Evolutionary conservation across 768 basidiomycete genomes (phyloP), one percentile per base, ranked within the genome.

Genomic region (Macrolepiota albuminosa): DNA sequence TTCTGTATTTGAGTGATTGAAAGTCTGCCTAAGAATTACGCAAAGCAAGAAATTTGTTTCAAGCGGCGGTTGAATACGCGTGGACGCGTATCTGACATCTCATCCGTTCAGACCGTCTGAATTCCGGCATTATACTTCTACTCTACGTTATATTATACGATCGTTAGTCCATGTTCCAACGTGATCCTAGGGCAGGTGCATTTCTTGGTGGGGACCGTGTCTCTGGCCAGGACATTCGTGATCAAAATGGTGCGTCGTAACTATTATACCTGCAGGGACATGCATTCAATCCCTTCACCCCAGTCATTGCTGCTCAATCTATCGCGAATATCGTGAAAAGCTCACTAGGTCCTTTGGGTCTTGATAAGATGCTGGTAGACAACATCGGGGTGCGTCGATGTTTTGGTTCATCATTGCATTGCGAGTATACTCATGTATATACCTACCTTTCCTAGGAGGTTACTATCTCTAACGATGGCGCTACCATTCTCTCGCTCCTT

Each of bases 391-490:
- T 95, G 70, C 68, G 89, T 76, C 37, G 42, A n/a, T 37, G 51
- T 59, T 21, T n/a, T n/a, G 42, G 33, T 49, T 31, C 37, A 21
- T 34, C 54, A n/a, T 45, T 7, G n/a, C 52, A 14, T 26, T 43
- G 42, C 57, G 37, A 34, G 39, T 42, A 54, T 39, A 42, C 49
- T 66, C 50, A 62, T 33, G 50, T 7, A 42, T 14, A 50, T 37
- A 46, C 39, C 55, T 56, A 59, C 54, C 55, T 39, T 57, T 34
- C 63, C 56, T 59, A 96, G 94, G 97, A 99, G 82, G 95, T 98
- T 33, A 98, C 97, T 34, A 98, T 99, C 72, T 98, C 97, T 50
- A 99, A 99, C 75, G 97, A 98, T 76, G 97, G 97, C 51, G 97
- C 97, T 16, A 98, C 97, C n/a, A 99, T 99, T 67, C 85, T 99